Base-by-base conservation (phyloP, 1,139 yeast genomes). In the Geotrichum klebahnii region DNA sequence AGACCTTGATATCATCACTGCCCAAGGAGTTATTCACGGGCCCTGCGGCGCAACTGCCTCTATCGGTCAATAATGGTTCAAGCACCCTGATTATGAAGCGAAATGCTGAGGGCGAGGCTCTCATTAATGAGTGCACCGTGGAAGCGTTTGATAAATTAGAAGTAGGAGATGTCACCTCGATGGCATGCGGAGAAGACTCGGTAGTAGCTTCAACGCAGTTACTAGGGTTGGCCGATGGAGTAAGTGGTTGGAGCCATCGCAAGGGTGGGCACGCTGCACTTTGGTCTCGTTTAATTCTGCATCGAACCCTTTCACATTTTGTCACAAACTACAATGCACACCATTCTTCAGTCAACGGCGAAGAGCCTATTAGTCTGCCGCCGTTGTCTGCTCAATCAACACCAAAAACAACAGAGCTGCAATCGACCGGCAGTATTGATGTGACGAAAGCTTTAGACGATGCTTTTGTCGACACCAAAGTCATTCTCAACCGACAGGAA, bases 161-260 rank as follows among this genome's bases (percentile, higher is more conserved):
- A 26, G 32, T 52, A 23, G 46, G 49, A n/a, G 44, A 48, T 32
- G 26, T 48, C 16, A 48, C 50, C 3, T 39, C 50, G 16, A 39
- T 52, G 48, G 52, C 52, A 2, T 48, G 52, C 14, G 83, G 83
- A 1, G 84, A 79, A 56, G 84, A 79, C 60, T 81, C 83, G 17
- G 77, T 78, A 78, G 67, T 79, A 43, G 78, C 77, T 2, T 76
- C 81, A 2, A 80, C 82, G 1, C 72, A 78, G 3, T 73, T 79
- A 32, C 60, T 79, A 48, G 83, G 80, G 0, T 72, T 79, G 9
- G 83, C 84, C 1, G 84, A 79, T 61, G 84, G 84, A 0, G 81
- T 79, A 5, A 74, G 79, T 28, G 82, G 82, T 2, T 79, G 83
- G 83, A 77, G 66, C 65, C 74, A 58, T 63, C 75, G 57, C 64